Evolutionary conservation across 2,329 filamentous ascomycete species (phyloP), one percentile per base, ranked within the genome.

Genomic region (Cladobotryum protrusum): DNA sequence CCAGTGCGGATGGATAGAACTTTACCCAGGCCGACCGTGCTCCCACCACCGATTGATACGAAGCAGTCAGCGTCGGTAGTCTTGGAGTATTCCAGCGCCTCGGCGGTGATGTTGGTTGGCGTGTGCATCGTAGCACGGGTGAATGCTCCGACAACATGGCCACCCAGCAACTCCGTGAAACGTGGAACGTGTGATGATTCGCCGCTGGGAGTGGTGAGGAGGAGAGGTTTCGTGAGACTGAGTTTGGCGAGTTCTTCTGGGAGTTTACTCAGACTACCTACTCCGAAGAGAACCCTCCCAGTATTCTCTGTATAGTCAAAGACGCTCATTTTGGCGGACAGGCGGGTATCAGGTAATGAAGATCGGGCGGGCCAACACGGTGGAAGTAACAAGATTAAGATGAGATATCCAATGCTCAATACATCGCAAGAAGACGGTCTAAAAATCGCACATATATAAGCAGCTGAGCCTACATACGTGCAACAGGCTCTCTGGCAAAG

Each of bases 61-160:
- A 84, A 64, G 20, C 71, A 73, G 60, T 84, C 81, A 4, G 77
- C 77, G 3, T 63, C 64, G 14, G 69, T 62, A 0, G 66, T 62
- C 48, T 67, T 66, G 1, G 73, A 67, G 49, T 74, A 73, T 3
- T 67, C 64, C n/a, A 82, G 57, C 0, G 81, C 81, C 57, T 74
- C 71, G 17, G 82, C 74, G 2, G 81, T 83, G 49, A 83, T 65
- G 52, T 76, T 60, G 4, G 69, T 73, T 1, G 80, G 82, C 0
- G 81, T 85, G 65, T 85, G 81, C 80, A 85, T 83, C 3, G 75
- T 75, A 2, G 81, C 81, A 54, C 78, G 71, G 40, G 67, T 67
- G 63, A 81, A 82, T 8, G 57, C 48, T 13, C 51, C 51, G 8
- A 44, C 53, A 5, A 53, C 32, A n/a, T 37, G 36, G 13, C 44